phyloP scores from a whole-genome alignment of 345 rosid species.

The Hibiscus syriacus region DNA sequence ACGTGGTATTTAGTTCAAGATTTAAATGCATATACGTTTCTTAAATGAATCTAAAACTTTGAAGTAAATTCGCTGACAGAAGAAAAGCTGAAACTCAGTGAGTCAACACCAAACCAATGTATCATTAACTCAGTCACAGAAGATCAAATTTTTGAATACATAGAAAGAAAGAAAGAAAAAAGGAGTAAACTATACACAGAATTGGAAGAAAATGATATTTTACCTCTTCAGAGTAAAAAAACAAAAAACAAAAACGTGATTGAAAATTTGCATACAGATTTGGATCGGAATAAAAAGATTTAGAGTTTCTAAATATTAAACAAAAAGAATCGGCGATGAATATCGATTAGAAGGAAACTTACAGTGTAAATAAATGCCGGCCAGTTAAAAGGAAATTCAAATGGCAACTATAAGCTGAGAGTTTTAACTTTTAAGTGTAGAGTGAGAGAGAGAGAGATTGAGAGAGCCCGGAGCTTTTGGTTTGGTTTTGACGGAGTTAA shows the following conservation, averaged over 20 bases:
- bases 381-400: conserved; percentile 12
- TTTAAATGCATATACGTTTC: no score
- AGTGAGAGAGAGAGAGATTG: neutral
- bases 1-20: no score
- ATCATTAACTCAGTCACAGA: neutral
- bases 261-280: neutral
- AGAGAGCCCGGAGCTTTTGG: neutral
- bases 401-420: conserved; percentile 18
- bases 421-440: neutral
- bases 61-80: no score
- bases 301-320: neutral
- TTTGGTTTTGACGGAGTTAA: conserved; percentile 10
- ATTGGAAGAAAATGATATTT: neutral
- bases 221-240: neutral
- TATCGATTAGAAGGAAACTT: neutral
- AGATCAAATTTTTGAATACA: neutral
- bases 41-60: no score
- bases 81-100: no score
- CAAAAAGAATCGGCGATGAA: neutral
- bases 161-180: neutral
- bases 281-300: neutral
- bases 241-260: neutral
- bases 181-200: neutral
- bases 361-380: conserved; percentile 20
- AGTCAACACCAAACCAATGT: neutral